Percentiles rank a stretch among this genome's conserved stretches.
Conservation (phyloP, 805 yeast genomes). For the Jamesozyma gamospora region DNA sequence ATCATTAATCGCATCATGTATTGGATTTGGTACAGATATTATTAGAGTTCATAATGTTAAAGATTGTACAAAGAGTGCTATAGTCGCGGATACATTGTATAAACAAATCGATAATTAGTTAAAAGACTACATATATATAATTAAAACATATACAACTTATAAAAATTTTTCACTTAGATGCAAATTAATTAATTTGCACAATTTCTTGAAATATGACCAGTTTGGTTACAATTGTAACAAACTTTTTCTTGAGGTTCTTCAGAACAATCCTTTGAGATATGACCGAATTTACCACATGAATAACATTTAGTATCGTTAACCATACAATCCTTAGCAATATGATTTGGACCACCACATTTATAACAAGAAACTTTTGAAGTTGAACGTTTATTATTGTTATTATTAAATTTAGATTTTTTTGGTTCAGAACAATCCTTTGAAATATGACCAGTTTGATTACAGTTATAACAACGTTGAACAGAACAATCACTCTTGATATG, state of each 20-base stretch:
- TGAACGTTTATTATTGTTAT: slow-evolving; percentile 3
- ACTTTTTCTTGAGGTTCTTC: slow-evolving; percentile 42
- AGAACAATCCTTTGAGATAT: slow-evolving; percentile 75
- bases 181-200: slow-evolving; percentile 38
- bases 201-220: slow-evolving; percentile 84
- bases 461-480: slow-evolving; percentile 69
- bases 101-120: neutral
- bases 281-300: slow-evolving; percentile 87
- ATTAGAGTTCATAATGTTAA: slow-evolving; percentile 82
- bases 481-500: slow-evolving; percentile 81
- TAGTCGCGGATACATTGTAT: slow-evolving; percentile 57
- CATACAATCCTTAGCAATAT: slow-evolving; percentile 84
- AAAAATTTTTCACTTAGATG: too few relatives aligned
- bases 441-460: slow-evolving; percentile 71
- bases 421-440: slow-evolving; percentile 64
- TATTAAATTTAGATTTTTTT: slow-evolving; percentile 19
- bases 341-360: slow-evolving; percentile 91
- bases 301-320: slow-evolving; percentile 72
- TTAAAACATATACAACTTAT: too few relatives aligned
- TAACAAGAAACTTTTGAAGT: slow-evolving; percentile 46
- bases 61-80: slow-evolving; percentile 44
- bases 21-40: slow-evolving; percentile 65
- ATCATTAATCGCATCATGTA: slow-evolving; percentile 62
- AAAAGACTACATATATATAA: too few relatives aligned
- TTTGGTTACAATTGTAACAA: slow-evolving; percentile 39